These are phyloP conservation scores for Inga leiocalycina DNA, from an alignment of 306 rosid genomes.

Conservation along the genomic window DNA sequence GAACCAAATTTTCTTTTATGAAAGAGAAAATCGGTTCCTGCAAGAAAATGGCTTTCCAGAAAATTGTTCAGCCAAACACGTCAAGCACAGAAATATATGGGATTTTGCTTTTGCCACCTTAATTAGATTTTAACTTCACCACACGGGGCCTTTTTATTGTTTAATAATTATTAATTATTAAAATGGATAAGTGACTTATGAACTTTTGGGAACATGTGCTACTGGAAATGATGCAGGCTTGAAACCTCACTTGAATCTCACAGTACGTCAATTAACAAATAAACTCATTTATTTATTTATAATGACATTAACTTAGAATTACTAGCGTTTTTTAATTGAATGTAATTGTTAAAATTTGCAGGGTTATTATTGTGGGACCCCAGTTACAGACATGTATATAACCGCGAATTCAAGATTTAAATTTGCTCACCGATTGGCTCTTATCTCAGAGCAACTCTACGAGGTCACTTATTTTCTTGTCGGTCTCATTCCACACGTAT, in stretches of 20 bases:
- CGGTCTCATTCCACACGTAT: too few relatives aligned
- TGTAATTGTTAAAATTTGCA: background rate
- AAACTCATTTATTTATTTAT: background rate
- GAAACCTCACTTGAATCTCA: slow-evolving; percentile 28
- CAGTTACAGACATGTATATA: background rate
- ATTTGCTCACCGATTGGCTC: slow-evolving; percentile 34
- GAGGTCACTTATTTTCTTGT: background rate
- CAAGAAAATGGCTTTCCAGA: too few relatives aligned
- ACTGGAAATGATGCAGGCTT: slow-evolving; percentile 27
- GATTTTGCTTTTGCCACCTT: too few relatives aligned
- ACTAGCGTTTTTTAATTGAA: background rate
- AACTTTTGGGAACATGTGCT: background rate
- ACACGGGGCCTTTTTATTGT: too few relatives aligned
- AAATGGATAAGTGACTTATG: too few relatives aligned
- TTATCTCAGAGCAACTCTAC: slow-evolving; percentile 33
- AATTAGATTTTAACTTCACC: too few relatives aligned
- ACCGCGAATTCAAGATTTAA: slow-evolving; percentile 18
- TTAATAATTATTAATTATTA: too few relatives aligned
- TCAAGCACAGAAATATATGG: too few relatives aligned
- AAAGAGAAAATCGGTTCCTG: too few relatives aligned
- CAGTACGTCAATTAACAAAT: slow-evolving; percentile 1
- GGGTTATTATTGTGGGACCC: slow-evolving; percentile 34
- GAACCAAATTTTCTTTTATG: too few relatives aligned
- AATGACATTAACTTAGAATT: background rate
- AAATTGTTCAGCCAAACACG: too few relatives aligned